Conservation (phyloP, 2,329 filamentous ascomycete species). For the Penicillium sp. region DNA sequence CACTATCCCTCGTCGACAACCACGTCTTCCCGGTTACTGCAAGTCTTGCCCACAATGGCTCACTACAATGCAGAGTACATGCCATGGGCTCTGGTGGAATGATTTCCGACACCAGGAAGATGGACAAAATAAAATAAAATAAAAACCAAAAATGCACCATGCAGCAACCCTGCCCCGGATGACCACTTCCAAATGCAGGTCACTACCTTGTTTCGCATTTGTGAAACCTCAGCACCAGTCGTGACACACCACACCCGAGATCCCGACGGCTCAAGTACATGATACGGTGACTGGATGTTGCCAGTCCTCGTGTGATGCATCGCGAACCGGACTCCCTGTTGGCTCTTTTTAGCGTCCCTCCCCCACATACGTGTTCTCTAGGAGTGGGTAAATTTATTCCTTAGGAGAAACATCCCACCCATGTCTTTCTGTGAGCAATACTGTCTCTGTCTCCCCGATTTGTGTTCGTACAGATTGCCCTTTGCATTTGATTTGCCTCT, state of each 20-base stretch:
- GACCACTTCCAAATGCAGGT: conserved; percentile 5
- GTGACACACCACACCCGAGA: background rate
- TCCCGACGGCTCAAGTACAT: background rate
- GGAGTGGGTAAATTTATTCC: background rate
- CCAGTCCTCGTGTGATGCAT: background rate
- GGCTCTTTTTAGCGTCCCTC: background rate
- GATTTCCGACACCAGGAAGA: background rate
- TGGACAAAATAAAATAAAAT: background rate
- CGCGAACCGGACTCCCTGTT: background rate
- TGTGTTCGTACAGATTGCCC: background rate
- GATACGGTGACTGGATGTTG: background rate
- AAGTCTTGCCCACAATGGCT: background rate
- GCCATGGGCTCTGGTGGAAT: background rate
- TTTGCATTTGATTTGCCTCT: background rate
- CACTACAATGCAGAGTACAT: background rate
- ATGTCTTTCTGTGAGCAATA: background rate
- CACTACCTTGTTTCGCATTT: conserved; percentile 7
- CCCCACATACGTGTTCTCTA: background rate
- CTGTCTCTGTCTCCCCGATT: background rate
- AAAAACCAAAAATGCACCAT: background rate
- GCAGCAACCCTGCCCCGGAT: background rate
- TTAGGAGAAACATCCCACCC: background rate
- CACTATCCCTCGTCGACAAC: background rate
- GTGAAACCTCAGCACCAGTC: background rate
- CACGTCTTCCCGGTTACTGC: background rate